These are phyloP conservation scores for Chaetomium sp. DNA, from an alignment of 2,329 filamentous ascomycete species.

Conservation along the genomic window DNA sequence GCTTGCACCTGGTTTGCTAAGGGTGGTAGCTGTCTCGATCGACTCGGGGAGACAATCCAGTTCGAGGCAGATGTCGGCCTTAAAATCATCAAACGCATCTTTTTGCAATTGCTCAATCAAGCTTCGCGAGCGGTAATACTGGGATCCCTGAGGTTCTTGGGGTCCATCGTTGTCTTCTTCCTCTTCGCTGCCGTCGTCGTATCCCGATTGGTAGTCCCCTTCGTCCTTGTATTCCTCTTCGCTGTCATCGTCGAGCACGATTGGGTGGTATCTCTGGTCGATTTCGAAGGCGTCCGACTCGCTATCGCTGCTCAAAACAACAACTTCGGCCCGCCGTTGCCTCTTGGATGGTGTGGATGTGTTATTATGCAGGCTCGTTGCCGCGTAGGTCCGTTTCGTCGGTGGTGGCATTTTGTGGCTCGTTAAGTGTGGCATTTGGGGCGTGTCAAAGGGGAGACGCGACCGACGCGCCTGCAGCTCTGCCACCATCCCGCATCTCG, in stretches of 20 bases:
- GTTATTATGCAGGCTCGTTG: not conserved
- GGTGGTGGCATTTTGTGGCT: slow-evolving; percentile 3
- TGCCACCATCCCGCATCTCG: not conserved
- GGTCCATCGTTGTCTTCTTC: not conserved
- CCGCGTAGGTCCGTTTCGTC: not conserved
- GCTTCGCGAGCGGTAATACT: not conserved
- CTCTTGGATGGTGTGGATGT: not conserved
- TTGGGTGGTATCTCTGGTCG: not conserved
- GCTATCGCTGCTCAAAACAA: slow-evolving; percentile 14
- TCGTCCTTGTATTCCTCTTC: not conserved
- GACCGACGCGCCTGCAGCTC: not conserved
- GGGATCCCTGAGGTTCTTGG: not conserved
- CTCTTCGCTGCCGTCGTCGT: not conserved
- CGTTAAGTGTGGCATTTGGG: not conserved
- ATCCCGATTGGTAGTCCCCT: no score
- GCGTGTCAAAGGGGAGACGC: not conserved
- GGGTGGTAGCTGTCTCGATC: no score
- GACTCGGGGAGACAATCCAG: slow-evolving; percentile 10
- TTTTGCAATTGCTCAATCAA: slow-evolving; percentile 16
- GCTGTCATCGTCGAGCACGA: not conserved
- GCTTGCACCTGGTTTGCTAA: no score
- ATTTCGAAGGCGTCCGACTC: not conserved
- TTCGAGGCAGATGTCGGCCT: slow-evolving; percentile 13
- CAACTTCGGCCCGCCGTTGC: not conserved
- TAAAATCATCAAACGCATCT: slow-evolving; percentile 22